Conservation (phyloP, 257 asterid species). For the Forsythia suspensa region DNA sequence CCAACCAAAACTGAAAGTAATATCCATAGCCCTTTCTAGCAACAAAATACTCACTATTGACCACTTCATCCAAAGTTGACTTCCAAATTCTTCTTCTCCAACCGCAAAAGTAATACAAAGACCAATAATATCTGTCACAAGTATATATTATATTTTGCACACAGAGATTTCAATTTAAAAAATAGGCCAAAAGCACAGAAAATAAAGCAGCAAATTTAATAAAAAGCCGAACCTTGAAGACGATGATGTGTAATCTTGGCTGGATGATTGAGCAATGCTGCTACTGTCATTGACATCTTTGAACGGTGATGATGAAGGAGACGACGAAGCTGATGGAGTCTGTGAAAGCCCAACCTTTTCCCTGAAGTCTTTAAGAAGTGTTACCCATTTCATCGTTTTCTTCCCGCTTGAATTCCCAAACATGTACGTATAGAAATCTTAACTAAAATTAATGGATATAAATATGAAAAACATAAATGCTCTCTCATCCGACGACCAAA, state of each 20-base stretch:
- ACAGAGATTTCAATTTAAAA: neutral
- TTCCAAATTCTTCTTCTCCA: constrained; percentile 8
- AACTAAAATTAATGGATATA: constrained; percentile 25
- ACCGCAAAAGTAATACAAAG: neutral
- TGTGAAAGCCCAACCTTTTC: constrained; percentile 91
- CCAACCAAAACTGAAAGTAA: constrained; percentile 1
- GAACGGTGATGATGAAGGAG: constrained; percentile 57
- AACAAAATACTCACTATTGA: neutral
- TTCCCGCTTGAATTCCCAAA: constrained; percentile 60
- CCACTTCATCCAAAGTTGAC: constrained; percentile 24
- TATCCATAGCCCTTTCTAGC: constrained; percentile 21
- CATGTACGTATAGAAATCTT: constrained; percentile 36
- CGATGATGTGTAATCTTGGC: constrained; percentile 56
- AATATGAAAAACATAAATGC: constrained; percentile 28
- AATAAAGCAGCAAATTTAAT: neutral
- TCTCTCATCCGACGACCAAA: constrained; percentile 69
- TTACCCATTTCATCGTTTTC: constrained; percentile 96
- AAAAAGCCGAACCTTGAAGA: constrained; percentile 62
- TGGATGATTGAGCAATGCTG: constrained; percentile 41
- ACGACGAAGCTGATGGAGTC: constrained; percentile 52
- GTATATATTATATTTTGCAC: neutral
- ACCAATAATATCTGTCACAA: neutral
- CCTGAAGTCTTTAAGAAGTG: constrained; percentile 96
- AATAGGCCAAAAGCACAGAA: constrained; percentile 11
- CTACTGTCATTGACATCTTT: constrained; percentile 44